Evolutionary conservation across 805 yeast genomes (phyloP).

Genomic region (Ogataea trehalophila): DNA sequence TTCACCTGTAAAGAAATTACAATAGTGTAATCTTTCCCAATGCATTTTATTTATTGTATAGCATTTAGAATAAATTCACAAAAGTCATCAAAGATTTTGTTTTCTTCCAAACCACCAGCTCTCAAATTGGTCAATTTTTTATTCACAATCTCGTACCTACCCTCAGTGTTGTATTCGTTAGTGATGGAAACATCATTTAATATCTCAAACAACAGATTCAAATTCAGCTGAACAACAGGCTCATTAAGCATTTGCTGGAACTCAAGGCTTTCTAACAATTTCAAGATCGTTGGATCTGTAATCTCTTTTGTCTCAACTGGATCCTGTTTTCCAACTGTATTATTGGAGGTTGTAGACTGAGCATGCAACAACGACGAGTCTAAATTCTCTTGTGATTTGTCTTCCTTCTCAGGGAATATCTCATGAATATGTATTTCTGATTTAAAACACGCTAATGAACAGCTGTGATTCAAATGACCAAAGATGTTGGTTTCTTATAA

Average conservation of each 20-base stretch:
- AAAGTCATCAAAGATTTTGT: conserved; percentile 68
- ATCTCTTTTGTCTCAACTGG: not conserved
- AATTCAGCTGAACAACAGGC: conserved; percentile 53
- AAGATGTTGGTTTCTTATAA: not conserved
- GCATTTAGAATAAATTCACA: conserved; percentile 36
- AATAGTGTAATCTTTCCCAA: not conserved
- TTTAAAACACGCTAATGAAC: conserved; percentile 62
- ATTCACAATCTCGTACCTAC: conserved; percentile 54
- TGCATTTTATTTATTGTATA: not conserved
- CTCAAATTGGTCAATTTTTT: conserved; percentile 58
- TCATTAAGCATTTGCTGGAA: conserved; percentile 44
- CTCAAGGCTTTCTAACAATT: conserved; percentile 36
- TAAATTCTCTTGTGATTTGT: not conserved
- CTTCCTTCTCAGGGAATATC: conserved; percentile 4
- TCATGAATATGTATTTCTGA: conserved; percentile 33
- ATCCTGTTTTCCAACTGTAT: not conserved
- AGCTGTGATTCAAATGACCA: conserved; percentile 23
- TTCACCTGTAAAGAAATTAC: too few relatives aligned
- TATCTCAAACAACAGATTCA: conserved; percentile 44
- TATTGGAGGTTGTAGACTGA: too few relatives aligned
- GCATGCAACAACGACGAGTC: not conserved
- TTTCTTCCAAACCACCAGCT: conserved; percentile 60
- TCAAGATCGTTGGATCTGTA: conserved; percentile 22
- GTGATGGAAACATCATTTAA: conserved; percentile 42
- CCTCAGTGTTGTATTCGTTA: conserved; percentile 47